Evolutionary conservation across 1,284 basidiomycete species (phyloP), one percentile per base, ranked within the genome.

Genomic region (Lignosus rhinocerotis): DNA sequence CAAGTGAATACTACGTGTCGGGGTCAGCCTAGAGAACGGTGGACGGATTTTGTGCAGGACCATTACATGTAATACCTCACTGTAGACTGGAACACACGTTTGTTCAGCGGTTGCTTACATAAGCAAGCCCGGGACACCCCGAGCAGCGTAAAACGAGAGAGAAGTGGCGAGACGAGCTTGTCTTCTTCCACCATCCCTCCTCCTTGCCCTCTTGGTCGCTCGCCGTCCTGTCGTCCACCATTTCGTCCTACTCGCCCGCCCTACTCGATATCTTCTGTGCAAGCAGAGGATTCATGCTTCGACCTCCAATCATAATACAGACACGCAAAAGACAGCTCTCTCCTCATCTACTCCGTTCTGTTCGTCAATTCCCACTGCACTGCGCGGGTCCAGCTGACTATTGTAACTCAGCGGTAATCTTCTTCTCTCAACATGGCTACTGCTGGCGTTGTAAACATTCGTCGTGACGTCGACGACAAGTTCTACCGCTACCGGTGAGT

Each of bases 391-490:
- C 48, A 25, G 55, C 56, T 53, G n/a, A 52, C 55, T 25, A 25
- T 16, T 12, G 39, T n/a, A 19, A 10, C 6, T 17, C 41, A 57
- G 88, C 86, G 84, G 68, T 90, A 76, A 73, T 67, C 70, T 63
- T 59, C 73, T 77, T 80, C 25, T 25, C 4, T 81, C 88, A 95
- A 76, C 72, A 96, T 96, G 94, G 90, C 93, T 58, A 36, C 54
- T 80, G 81, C 79, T 73, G 85, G 82, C 76, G 78, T 92, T 72
- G 93, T 99, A 63, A 99, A 99, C 82, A 94, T 99, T 76, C 93
- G 96, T 79, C 94, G 96, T 72, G 96, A 98, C 81, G 95, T 98
- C 80, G 94, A 98, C 77, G 89, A 93, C 81, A 92, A 92, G 77
- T 93, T 93, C 71, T 93, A 93, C 75, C 90, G 90, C 69, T 93